Conservation (phyloP, 768 basidiomycete species). For the Russula sp. region DNA sequence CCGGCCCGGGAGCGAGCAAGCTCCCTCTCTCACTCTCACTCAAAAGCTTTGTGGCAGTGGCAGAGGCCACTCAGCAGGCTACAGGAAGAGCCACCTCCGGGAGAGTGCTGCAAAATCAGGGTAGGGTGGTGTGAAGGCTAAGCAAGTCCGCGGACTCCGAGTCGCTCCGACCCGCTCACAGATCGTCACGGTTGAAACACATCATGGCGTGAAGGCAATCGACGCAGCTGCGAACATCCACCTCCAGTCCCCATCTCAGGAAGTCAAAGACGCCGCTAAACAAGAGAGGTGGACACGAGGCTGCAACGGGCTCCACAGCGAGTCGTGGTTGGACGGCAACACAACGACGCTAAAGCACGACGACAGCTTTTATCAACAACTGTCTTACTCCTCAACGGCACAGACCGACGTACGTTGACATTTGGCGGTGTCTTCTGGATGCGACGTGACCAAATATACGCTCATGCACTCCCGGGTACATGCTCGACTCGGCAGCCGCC, state of each 20-base stretch:
- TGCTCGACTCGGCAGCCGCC: slow-evolving; percentile 36
- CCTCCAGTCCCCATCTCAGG: slow-evolving; percentile 45
- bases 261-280: slow-evolving; percentile 43
- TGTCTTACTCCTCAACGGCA: slow-evolving; percentile 40
- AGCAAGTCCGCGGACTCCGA: slow-evolving; percentile 45
- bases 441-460: slow-evolving; percentile 49
- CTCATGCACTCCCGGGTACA: slow-evolving; percentile 47
- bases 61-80: too few relatives aligned
- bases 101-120: too few relatives aligned
- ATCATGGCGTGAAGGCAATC: slow-evolving; percentile 33
- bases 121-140: slow-evolving; percentile 37
- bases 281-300: slow-evolving; percentile 44
- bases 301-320: slow-evolving; percentile 41
- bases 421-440: slow-evolving; percentile 65
- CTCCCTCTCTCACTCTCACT: too few relatives aligned
- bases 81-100: too few relatives aligned
- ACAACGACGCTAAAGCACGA: slow-evolving; percentile 40
- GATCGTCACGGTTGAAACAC: slow-evolving; percentile 36
- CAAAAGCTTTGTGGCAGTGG: too few relatives aligned
- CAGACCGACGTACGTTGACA: slow-evolving; percentile 42
- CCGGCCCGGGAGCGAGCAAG: too few relatives aligned
- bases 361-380: slow-evolving; percentile 38
- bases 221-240: slow-evolving; percentile 54
- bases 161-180: slow-evolving; percentile 35
- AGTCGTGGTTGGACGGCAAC: slow-evolving; percentile 35